A percentile compares a stretch with the other conserved stretches of the same genome.
Conservation (phyloP, 768 basidiomycete species). For the Termitomyces sp. region DNA sequence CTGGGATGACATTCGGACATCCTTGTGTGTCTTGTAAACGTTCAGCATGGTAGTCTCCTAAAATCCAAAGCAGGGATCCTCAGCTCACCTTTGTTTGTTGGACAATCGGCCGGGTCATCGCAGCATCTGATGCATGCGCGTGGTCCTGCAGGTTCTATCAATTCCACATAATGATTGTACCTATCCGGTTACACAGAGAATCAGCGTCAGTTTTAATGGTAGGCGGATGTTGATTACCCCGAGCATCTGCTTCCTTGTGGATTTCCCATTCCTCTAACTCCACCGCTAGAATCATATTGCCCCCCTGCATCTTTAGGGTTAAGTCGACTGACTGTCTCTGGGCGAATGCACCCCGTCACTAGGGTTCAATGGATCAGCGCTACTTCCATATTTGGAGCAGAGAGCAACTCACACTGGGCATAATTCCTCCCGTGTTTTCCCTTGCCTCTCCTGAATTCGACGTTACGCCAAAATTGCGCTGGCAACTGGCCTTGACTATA, state of each 20-base stretch:
- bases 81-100: conserved; percentile 36
- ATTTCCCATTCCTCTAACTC: conserved; percentile 42
- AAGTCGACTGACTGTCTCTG: conserved; percentile 34
- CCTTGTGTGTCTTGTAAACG: conserved; percentile 37
- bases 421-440: conserved; percentile 34
- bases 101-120: conserved; percentile 48
- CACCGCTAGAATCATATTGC: conserved; percentile 56
- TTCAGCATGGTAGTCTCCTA: background rate
- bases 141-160: conserved; percentile 44
- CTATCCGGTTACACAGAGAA: conserved; percentile 14
- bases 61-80: background rate
- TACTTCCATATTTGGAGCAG: background rate
- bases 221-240: conserved; percentile 26
- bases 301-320: conserved; percentile 46
- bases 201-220: background rate
- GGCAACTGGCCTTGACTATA: conserved; percentile 40
- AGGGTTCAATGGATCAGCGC: background rate
- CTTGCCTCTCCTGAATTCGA: conserved; percentile 37
- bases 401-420: conserved; percentile 34
- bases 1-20: conserved; percentile 46
- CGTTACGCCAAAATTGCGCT: conserved; percentile 43
- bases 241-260: conserved; percentile 45
- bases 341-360: conserved; percentile 56
- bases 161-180: conserved; percentile 56
- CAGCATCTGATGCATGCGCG: conserved; percentile 58